Base-by-base conservation (phyloP, 768 basidiomycete species). In the Coprinellus micaceus region DNA sequence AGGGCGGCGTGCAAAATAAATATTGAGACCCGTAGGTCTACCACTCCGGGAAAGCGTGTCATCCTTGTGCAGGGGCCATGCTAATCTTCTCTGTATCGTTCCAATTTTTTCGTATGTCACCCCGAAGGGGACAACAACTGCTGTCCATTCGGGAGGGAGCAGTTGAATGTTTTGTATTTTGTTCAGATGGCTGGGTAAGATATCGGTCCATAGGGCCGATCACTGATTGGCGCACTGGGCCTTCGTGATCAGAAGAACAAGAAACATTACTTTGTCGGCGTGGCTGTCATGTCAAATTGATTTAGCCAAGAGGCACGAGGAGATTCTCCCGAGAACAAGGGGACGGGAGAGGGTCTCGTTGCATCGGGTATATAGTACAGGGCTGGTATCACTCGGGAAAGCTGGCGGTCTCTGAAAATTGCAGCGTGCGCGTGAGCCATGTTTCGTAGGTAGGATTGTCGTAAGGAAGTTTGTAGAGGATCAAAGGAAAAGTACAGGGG, bases 41-140 rank as follows among this genome's bases (percentile, higher is more conserved):
- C 88, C 87, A 89, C 88, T 89, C 88, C 86, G 87, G 86, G 82
- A 88, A 89, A 91, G 89, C 89, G 91, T 95, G 94, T 94, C 94
- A 95, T 96, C 94, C 94, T 96, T 97, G 93, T 96, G 94, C 94
- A 96, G 94, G 94, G 94, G 93, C 94, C 91, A 96, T 96, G 94
- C 94, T 95, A 94, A 96, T 94, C 94, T 95, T 95, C 94, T 96
- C 93, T 94, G 93, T 94, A 95, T 94, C 89, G 91, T 94, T 94
- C 90, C 92, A 93, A 94, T 89, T 91, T 93, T 94, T 89, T 88
- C 87, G 85, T 91, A 88, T 89, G 89, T 85, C 87, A 87, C 89
- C 85, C 86, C 85, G 85, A 88, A 88, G 85, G 85, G 86, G 85
- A 85, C 85, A 83, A 22, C 19, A 49, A n/a, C 1, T 4, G 0